Conservation (phyloP, 345 rosid species). For the Orychophragmus violaceus region DNA sequence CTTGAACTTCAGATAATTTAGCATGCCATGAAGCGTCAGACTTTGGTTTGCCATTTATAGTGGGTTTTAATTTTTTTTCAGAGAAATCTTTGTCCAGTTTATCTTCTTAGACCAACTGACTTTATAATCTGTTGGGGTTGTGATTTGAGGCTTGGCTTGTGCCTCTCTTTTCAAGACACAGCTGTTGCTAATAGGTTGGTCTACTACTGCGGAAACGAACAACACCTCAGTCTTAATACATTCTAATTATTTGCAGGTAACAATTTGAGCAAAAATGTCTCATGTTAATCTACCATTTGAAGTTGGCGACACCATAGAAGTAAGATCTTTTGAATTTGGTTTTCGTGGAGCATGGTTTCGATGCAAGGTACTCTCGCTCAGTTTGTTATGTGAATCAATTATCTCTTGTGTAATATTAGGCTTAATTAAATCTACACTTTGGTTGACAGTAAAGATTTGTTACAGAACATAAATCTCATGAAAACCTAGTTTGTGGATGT, state of each 20-base stretch:
- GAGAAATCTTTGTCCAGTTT: neutral
- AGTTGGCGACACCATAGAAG: conserved; percentile 48
- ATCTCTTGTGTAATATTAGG: no score
- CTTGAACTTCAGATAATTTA: no score
- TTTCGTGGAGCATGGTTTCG: conserved; percentile 85
- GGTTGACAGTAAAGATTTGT: no score
- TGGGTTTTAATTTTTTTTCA: neutral
- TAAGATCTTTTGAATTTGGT: conserved; percentile 41
- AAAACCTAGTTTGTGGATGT: no score
- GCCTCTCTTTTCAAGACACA: neutral
- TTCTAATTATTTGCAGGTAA: neutral
- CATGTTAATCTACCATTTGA: conserved; percentile 29
- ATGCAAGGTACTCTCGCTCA: conserved; percentile 64
- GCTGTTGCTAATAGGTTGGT: no score
- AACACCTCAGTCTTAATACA: no score
- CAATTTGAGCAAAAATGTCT: neutral
- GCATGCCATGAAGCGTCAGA: neutral
- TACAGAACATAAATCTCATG: no score
- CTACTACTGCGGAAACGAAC: no score
- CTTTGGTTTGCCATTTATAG: neutral
- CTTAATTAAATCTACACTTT: no score
- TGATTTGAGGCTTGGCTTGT: conserved; percentile 1
- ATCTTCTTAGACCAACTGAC: neutral
- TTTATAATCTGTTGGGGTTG: neutral
- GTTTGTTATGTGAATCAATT: no score